Evolutionary conservation across 257 asterid genomes (phyloP), one percentile per base, ranked within the genome.

Genomic region (Anisodus tanguticus): DNA sequence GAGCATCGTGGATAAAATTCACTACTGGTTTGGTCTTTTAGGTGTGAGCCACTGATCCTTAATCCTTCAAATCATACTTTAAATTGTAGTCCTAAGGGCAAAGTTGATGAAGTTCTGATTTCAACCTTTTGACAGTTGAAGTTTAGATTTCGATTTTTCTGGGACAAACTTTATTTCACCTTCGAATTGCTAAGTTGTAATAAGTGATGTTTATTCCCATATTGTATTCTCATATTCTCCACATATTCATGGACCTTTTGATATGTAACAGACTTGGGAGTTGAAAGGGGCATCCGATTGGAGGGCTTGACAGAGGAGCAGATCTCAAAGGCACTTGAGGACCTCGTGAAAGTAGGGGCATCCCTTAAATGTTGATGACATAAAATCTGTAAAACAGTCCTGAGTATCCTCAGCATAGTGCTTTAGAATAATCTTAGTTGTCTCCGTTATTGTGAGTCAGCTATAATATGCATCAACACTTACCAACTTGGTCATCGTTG

Each of bases 281-380:
- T 94, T 53, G 98, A 94, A 88, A 93, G 91, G 82, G 98, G 97
- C 72, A 85, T 95, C 78, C 91, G 79, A n/a, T 85, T 95, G 87
- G 92, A 93, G 74, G 97, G 95, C 82, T 86, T 92, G 87, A 90
- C 77, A 0, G 98, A 93, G 90, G 91, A 89, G 68, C 97, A 95
- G 87, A 94, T 95, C 81, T 86, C 94, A 13, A 93, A 90, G 90
- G 97, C 94, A 59, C 94, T 95, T 31, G 94, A 93, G 88, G 95
- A 92, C 86, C 93, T 95, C 64, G 89, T 89, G 81, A 93, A 91
- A 91, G 92, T 89, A 53, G 95, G 93, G 76, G 93, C 90, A 67
- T 90, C 91, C 66, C 81, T 79, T 83, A 79, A 91, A 88, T 79
- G 90, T 79, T 84, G 47, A 84, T 82, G 62, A 41, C 72, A 11